phyloP scores from a whole-genome alignment of 2,329 filamentous ascomycete species.

The Pseudocercospora vitis region DNA sequence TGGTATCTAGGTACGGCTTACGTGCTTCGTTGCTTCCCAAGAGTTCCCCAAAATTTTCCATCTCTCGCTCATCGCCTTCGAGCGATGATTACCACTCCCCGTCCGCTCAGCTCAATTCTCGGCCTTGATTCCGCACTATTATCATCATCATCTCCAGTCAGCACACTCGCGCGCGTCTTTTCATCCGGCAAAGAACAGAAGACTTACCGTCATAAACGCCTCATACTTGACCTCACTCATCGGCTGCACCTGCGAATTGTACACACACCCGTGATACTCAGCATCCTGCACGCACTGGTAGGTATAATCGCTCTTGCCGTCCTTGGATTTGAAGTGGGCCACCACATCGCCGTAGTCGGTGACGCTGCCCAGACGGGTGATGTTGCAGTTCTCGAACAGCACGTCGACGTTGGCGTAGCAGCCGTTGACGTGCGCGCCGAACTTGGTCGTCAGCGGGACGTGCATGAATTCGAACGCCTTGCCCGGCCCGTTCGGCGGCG shows the following conservation, averaged over 20 bases:
- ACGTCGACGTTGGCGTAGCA: conserved; percentile 19
- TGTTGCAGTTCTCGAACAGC: conserved; percentile 6
- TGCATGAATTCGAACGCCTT: conserved; percentile 14
- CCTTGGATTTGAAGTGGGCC: conserved; percentile 1
- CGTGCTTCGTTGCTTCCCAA: too few species aligned
- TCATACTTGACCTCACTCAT: conserved; percentile 10
- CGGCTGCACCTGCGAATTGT: conserved; percentile 7
- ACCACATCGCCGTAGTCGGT: conserved; percentile 6
- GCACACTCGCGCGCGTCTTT: too few species aligned
- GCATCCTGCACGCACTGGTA: conserved; percentile 13
- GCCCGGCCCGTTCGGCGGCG: not conserved
- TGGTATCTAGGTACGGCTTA: not conserved
- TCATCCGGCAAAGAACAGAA: not conserved
- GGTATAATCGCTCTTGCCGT: not conserved
- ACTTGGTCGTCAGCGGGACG: conserved; percentile 11
- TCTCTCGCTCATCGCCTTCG: not conserved
- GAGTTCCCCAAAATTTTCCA: too few species aligned
- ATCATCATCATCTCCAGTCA: not conserved
- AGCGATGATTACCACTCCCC: not conserved
- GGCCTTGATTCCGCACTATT: conserved; percentile 12
- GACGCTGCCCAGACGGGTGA: not conserved
- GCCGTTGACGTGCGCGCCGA: conserved; percentile 7
- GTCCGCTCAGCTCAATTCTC: too few species aligned
- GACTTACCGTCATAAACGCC: conserved; percentile 16
- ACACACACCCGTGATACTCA: conserved; percentile 17